Evolutionary conservation across 1,139 yeast species (phyloP).

Genomic region (Kodamaea sp.): DNA sequence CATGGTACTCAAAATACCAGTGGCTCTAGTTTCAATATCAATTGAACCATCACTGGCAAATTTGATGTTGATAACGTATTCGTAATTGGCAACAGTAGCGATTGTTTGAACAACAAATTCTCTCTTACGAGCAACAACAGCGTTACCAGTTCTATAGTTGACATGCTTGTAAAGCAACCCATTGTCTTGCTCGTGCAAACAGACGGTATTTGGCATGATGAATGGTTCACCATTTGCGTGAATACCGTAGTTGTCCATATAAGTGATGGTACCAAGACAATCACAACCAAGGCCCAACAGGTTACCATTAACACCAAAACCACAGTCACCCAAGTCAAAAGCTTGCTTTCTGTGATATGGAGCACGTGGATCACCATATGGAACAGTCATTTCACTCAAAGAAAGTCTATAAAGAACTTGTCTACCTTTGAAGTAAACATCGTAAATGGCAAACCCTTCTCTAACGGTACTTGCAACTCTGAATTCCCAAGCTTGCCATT

Average conservation of each 20-base stretch:
- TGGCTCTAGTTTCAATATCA: constrained; percentile 81
- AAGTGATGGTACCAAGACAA: constrained; percentile 83
- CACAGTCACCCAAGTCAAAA: constrained; percentile 88
- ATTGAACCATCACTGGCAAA: constrained; percentile 82
- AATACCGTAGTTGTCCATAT: constrained; percentile 64
- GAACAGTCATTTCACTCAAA: constrained; percentile 87
- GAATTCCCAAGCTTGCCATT: constrained; percentile 92
- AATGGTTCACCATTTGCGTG: constrained; percentile 63
- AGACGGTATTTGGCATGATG: constrained; percentile 67
- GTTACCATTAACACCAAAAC: constrained; percentile 80
- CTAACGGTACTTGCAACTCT: constrained; percentile 71
- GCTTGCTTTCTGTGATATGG: constrained; percentile 93
- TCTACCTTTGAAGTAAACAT: constrained; percentile 77
- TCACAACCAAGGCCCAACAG: constrained; percentile 78
- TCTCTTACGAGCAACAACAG: constrained; percentile 81
- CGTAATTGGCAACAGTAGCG: constrained; percentile 89
- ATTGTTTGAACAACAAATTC: constrained; percentile 82
- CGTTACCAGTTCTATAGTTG: constrained; percentile 71
- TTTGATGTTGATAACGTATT: constrained; percentile 73
- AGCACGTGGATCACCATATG: constrained; percentile 87
- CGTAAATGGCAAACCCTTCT: constrained; percentile 82
- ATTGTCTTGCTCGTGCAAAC: constrained; percentile 87
- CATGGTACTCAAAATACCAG: constrained; percentile 82
- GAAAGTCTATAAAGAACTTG: constrained; percentile 75
- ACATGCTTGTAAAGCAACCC: constrained; percentile 82